Evolutionary conservation across 2,329 filamentous ascomycete species (phyloP).

Genomic region (Boeremia lycopersici): DNA sequence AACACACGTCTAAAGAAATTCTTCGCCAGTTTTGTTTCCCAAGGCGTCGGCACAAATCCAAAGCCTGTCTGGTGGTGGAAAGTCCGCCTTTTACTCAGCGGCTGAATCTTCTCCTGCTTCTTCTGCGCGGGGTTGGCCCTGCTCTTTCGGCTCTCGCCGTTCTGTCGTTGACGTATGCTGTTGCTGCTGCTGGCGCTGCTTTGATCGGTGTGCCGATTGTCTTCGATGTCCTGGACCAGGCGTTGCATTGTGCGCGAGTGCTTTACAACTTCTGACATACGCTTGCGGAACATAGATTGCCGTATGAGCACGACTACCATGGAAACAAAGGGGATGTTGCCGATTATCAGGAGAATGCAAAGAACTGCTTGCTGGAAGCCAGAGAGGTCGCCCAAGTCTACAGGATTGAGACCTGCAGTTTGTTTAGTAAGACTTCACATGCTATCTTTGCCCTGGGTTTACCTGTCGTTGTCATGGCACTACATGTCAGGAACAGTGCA

Average conservation of each 20-base stretch:
- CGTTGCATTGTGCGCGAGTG: constrained; percentile 32
- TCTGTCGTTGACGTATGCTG: constrained; percentile 11
- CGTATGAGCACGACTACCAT: constrained; percentile 37
- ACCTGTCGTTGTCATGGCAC: constrained; percentile 43
- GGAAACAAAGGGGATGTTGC: constrained; percentile 40
- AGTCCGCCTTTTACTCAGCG: constrained; percentile 23
- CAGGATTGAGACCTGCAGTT: constrained; percentile 31
- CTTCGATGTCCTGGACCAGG: constrained; percentile 33
- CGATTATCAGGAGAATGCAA: constrained; percentile 34
- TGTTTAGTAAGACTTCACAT: neutral
- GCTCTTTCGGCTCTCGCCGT: neutral
- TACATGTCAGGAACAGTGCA: constrained; percentile 36
- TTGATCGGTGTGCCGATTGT: constrained; percentile 16
- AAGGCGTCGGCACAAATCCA: constrained; percentile 39
- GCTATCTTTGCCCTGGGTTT: neutral
- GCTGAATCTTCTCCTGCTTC: constrained; percentile 13
- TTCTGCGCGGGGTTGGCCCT: neutral
- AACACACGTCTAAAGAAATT: constrained; percentile 30
- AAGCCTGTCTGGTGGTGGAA: constrained; percentile 37
- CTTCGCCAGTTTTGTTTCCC: constrained; percentile 35
- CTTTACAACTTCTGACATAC: constrained; percentile 36
- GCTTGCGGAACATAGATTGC: constrained; percentile 33
- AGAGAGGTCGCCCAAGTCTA: constrained; percentile 32
- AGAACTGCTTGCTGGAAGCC: constrained; percentile 38
- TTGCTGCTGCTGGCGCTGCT: constrained; percentile 15